Conservation (phyloP, 2,329 filamentous ascomycete genomes). For the Paecilomyces niveus region DNA sequence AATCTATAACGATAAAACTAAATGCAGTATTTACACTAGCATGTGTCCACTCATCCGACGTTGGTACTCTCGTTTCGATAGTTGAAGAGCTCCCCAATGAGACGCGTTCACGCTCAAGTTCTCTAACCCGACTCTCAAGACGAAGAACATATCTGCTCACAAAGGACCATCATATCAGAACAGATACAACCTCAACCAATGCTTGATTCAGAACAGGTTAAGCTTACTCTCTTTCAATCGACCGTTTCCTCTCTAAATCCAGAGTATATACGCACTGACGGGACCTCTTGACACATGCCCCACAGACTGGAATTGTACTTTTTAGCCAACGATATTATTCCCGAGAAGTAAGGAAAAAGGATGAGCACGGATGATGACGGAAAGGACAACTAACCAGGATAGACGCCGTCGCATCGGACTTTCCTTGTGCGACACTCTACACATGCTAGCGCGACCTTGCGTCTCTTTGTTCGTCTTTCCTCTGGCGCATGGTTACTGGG, state of each 20-base stretch:
- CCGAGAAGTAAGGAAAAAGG: conserved; percentile 1
- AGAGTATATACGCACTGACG: conserved; percentile 21
- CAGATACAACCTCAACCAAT: not conserved
- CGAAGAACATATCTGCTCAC: conserved; percentile 20
- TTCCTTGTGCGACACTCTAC: conserved; percentile 37
- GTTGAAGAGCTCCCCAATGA: conserved; percentile 5
- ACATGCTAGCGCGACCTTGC: conserved; percentile 40
- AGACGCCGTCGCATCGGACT: conserved; percentile 34
- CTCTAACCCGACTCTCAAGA: conserved; percentile 19
- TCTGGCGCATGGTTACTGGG: not conserved
- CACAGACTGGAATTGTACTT: conserved; percentile 16
- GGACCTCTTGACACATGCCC: conserved; percentile 18
- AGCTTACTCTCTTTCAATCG: conserved; percentile 13
- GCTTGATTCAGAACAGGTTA: not conserved
- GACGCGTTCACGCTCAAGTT: conserved; percentile 10
- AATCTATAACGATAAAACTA: not conserved
- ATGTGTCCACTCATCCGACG: conserved; percentile 9
- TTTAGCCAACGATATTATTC: not conserved
- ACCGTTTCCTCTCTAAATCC: conserved; percentile 20
- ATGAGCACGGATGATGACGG: conserved; percentile 10
- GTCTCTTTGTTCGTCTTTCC: conserved; percentile 22
- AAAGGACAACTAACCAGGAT: conserved; percentile 19
- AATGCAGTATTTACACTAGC: not conserved
- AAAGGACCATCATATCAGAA: not conserved
- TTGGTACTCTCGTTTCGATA: not conserved